phyloP scores from a whole-genome alignment of 192 early-diverging fungal species.

The Entophlyctis luteolus region DNA sequence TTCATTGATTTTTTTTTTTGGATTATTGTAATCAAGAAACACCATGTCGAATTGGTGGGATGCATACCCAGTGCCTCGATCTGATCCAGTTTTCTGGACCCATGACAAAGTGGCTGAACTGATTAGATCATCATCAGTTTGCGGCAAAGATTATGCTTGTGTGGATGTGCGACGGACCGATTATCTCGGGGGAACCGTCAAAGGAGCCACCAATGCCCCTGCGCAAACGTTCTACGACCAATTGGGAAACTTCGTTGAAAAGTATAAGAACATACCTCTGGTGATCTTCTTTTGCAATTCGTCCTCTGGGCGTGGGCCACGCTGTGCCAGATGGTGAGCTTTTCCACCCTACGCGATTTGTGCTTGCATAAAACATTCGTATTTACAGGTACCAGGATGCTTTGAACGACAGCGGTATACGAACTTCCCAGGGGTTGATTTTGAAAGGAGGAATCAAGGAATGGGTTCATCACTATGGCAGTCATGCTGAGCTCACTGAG shows the following conservation, averaged over 20 bases:
- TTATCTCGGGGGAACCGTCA: slow-evolving; percentile 25
- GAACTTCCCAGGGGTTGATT: slow-evolving; percentile 18
- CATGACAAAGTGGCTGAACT: slow-evolving; percentile 11
- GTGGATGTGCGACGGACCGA: slow-evolving; percentile 24
- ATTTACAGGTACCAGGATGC: slow-evolving; percentile 21
- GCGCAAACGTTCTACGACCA: slow-evolving; percentile 23
- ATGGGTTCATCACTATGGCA: slow-evolving; percentile 12
- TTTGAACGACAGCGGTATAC: slow-evolving; percentile 5
- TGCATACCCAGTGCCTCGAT: slow-evolving; percentile 12
- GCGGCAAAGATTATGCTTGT: neutral
- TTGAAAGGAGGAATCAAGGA: slow-evolving; percentile 21
- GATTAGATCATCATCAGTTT: neutral
- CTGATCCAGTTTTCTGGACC: neutral
- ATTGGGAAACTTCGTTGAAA: slow-evolving; percentile 12
- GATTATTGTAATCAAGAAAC: neutral
- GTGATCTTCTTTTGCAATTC: slow-evolving; percentile 25
- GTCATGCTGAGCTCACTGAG: neutral
- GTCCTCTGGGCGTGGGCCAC: slow-evolving; percentile 2
- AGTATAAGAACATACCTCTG: neutral
- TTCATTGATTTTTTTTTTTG: neutral
- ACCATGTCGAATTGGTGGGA: slow-evolving; percentile 11
- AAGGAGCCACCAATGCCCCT: slow-evolving; percentile 18
- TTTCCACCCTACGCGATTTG: neutral
- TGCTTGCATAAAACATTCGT: too few species aligned
- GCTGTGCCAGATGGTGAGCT: slow-evolving; percentile 15